phyloP scores from a whole-genome alignment of 192 early-diverging fungal species.

The Thamnidium elegans region DNA sequence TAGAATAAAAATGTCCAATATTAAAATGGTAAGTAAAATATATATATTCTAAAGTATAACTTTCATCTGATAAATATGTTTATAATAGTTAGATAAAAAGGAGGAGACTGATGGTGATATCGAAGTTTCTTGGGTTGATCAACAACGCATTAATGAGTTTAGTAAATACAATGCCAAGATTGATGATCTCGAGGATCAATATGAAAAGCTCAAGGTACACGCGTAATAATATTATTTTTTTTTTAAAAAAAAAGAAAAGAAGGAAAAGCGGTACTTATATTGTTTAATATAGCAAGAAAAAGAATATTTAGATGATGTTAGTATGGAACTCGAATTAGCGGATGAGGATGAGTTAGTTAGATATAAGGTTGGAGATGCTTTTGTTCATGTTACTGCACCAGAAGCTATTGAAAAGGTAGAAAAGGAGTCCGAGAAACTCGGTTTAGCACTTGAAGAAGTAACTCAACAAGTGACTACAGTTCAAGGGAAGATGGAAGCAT shows the following conservation, averaged over 20 bases:
- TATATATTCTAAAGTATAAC: not conserved
- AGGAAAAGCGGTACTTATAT: not conserved
- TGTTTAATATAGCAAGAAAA: slow-evolving; percentile 55
- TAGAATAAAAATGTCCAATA: slow-evolving; percentile 24
- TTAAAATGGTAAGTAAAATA: slow-evolving; percentile 22
- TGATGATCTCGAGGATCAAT: slow-evolving; percentile 74
- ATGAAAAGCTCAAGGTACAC: slow-evolving; percentile 78
- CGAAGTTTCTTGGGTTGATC: slow-evolving; percentile 97
- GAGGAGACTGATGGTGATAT: slow-evolving; percentile 86
- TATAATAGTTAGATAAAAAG: slow-evolving; percentile 32
- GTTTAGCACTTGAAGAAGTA: slow-evolving; percentile 57
- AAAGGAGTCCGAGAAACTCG: slow-evolving; percentile 58
- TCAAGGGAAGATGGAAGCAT: slow-evolving; percentile 73
- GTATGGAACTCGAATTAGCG: slow-evolving; percentile 84
- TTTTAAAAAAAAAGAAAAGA: too few relatives aligned
- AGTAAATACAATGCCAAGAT: slow-evolving; percentile 78
- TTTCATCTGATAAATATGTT: not conserved
- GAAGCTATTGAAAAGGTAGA: slow-evolving; percentile 71
- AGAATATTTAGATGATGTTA: slow-evolving; percentile 94
- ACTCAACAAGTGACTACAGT: slow-evolving; percentile 62
- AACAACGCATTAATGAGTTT: slow-evolving; percentile 94
- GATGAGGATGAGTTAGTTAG: slow-evolving; percentile 88
- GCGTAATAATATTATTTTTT: not conserved
- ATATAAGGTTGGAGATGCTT: slow-evolving; percentile 88
- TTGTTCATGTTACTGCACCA: slow-evolving; percentile 72